Evolutionary conservation across 768 basidiomycete species (phyloP), one percentile per base, ranked within the genome.

Genomic region (Pleurotus eryngii): DNA sequence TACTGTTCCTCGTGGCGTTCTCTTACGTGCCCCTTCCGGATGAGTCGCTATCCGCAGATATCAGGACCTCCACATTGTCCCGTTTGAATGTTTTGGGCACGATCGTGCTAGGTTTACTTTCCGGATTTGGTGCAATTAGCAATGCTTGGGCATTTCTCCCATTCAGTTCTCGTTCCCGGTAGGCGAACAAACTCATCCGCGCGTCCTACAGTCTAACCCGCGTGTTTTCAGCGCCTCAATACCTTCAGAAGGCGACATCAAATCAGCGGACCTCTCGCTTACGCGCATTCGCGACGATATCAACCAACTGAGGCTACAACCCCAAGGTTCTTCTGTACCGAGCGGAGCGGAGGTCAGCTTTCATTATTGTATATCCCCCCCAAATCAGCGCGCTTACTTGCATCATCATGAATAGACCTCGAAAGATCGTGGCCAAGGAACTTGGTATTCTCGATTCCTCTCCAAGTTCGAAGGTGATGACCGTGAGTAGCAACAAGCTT

Each of bases 1-100:
- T 63, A 2, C 49, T 84, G 3, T 89, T 84, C 60, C 70, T 91
- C 27, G 76, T 85, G 58, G 69, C 76, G 2, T 70, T 92, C 22
- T 89, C 85, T 17, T 81, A 82, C 55, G 77, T 91, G 35, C 89
- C 90, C 3, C 76, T 92, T 12, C 90, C 89, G 4, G 59, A 69
- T 17, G 77, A 76, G n/a, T 67, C 83, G 4, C 55, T 64, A 7
- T 65, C 71, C 5, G 66, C 74, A 43, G 76, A 80, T 54, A 65
- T 74, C 2, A 71, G 79, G 22, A 80, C 79, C 7, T 72, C 82
- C 1, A 74, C 80, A 0, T 73, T 86, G 1, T 74, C 87, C 2
- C 81, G 90, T 9, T 76, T 92, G 12, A 81, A 87, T 17, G 87
- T 92, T 17, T 70, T 93, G 18, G 92, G 92, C 2, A 92, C 87